Percentiles rank a stretch among this genome's conserved stretches.
phyloP scores from a whole-genome alignment of 352 stramenopile species.

The Globisporangium irregulare region DNA sequence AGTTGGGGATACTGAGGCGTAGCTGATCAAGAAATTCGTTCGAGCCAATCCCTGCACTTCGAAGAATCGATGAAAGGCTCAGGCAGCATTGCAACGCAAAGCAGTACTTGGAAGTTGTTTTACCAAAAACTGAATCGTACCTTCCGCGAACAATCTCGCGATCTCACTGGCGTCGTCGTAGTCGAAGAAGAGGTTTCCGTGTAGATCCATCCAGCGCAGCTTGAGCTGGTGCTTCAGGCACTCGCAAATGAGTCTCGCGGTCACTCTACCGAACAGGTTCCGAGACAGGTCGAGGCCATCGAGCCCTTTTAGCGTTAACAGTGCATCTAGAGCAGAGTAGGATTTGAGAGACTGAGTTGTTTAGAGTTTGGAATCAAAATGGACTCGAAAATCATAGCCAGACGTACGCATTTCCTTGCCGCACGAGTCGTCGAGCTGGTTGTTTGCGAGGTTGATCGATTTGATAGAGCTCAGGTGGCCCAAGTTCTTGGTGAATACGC shows the following conservation, averaged over 20 bases:
- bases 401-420: slow-evolving; percentile 29
- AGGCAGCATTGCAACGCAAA: not conserved
- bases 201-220: slow-evolving; percentile 29
- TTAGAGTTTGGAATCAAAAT: not conserved
- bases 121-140: not conserved
- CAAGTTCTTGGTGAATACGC: slow-evolving; percentile 25
- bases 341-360: not conserved
- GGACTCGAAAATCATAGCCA: not conserved
- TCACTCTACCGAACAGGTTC: slow-evolving; percentile 34
- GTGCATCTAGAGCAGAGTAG: slow-evolving; percentile 14
- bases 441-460: slow-evolving; percentile 33
- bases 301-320: slow-evolving; percentile 30
- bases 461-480: slow-evolving; percentile 19
- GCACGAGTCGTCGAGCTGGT: slow-evolving; percentile 33
- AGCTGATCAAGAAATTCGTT: slow-evolving; percentile 24
- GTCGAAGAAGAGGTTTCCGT: slow-evolving; percentile 37
- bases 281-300: slow-evolving; percentile 30
- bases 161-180: slow-evolving; percentile 31
- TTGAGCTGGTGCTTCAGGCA: slow-evolving; percentile 27
- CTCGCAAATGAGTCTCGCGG: slow-evolving; percentile 27
- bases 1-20: slow-evolving; percentile 14
- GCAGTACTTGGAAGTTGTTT: not conserved
- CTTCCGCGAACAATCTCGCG: slow-evolving; percentile 7
- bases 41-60: slow-evolving; percentile 8
- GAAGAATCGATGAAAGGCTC: not conserved